These are phyloP conservation scores for Pistacia vera DNA, from an alignment of 345 rosid species.

Conservation along the genomic window DNA sequence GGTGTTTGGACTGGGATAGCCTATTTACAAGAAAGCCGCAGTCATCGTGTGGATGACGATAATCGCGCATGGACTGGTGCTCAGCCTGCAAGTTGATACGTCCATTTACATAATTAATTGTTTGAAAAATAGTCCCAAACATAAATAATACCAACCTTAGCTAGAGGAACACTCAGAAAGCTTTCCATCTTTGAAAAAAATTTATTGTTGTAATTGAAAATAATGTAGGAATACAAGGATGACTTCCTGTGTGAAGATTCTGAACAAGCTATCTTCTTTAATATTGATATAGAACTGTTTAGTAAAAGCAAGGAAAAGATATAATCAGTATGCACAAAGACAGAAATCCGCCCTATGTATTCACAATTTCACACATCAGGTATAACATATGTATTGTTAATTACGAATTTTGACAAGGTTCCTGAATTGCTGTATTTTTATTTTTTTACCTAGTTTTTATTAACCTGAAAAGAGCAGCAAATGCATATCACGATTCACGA, in stretches of 20 bases:
- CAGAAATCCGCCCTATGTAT: neutral
- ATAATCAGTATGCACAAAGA: neutral
- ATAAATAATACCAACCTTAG: neutral
- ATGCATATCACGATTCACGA: neutral
- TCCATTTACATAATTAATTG: neutral
- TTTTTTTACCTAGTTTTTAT: neutral
- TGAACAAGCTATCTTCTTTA: neutral
- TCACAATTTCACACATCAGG: neutral
- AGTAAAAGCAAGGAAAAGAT: neutral
- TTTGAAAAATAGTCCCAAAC: neutral
- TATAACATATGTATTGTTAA: neutral
- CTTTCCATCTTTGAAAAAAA: neutral
- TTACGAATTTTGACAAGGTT: neutral
- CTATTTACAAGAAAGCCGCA: conserved; percentile 55
- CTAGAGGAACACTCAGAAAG: neutral
- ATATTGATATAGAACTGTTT: neutral
- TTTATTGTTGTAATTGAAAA: neutral
- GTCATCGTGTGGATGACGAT: conserved; percentile 32
- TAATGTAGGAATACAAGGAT: neutral
- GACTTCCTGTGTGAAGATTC: neutral
- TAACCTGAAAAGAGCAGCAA: neutral
- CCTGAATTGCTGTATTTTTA: neutral
- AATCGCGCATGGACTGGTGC: conserved; percentile 47
- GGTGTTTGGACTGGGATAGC: conserved; percentile 55
- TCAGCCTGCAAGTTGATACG: conserved; percentile 46